Conservation (phyloP, 306 rosid genomes). For the Sindora glabra region DNA sequence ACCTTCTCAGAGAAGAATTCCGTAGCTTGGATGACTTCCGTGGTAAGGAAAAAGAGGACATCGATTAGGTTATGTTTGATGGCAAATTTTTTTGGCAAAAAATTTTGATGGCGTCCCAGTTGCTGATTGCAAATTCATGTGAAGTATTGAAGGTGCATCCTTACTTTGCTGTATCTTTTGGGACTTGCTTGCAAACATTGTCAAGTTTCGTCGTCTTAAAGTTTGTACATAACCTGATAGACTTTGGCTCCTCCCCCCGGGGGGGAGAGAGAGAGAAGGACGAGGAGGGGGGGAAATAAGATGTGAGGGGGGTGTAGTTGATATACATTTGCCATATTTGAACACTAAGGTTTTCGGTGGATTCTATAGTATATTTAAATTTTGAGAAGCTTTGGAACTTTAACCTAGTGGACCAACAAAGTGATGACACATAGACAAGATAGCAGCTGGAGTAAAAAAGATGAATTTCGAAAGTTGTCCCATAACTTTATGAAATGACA, state of each 20-base stretch:
- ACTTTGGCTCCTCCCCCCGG: too few relatives aligned
- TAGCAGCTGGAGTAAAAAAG: too few relatives aligned
- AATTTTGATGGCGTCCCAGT: slow-evolving; percentile 38
- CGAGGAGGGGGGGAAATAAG: too few relatives aligned
- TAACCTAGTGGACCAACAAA: too few relatives aligned
- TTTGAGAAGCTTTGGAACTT: too few relatives aligned
- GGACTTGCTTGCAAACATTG: slow-evolving; percentile 45
- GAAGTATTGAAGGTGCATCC: slow-evolving; percentile 26
- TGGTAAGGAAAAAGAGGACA: slow-evolving; percentile 59
- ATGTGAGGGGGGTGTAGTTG: background rate
- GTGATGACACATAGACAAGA: too few relatives aligned
- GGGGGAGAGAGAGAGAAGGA: too few relatives aligned
- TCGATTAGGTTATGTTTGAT: slow-evolving; percentile 14
- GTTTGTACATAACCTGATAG: slow-evolving; percentile 47
- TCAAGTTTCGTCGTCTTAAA: slow-evolving; percentile 30
- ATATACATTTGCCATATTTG: too few relatives aligned
- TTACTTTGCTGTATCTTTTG: slow-evolving; percentile 42
- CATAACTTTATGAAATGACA: too few relatives aligned
- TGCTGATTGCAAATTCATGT: slow-evolving; percentile 40
- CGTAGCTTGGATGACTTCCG: slow-evolving; percentile 77
- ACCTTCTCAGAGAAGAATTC: slow-evolving; percentile 70
- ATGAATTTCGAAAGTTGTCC: too few relatives aligned
- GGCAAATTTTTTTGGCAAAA: slow-evolving; percentile 16
- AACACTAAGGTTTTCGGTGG: too few relatives aligned
- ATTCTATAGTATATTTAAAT: too few relatives aligned